Evolutionary conservation across 2,329 filamentous ascomycete species (phyloP).

Genomic region (Xylogone sp.): DNA sequence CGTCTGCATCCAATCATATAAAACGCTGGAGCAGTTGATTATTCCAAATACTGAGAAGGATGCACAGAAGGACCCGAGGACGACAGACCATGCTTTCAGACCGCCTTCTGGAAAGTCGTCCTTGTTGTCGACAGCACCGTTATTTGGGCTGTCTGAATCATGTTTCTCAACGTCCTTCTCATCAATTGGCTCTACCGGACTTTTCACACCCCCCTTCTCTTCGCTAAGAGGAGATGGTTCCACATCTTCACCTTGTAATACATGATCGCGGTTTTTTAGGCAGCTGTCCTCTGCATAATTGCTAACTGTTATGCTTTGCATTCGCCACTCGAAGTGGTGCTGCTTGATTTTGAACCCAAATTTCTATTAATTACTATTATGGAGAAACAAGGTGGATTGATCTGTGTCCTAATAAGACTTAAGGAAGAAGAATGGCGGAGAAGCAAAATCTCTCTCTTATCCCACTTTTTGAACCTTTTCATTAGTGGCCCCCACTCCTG

Average conservation of each 20-base stretch:
- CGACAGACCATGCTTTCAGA: constrained; percentile 59
- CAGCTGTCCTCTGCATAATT: constrained; percentile 37
- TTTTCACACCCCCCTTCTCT: constrained; percentile 13
- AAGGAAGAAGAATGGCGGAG: not conserved
- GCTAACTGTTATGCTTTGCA: constrained; percentile 22
- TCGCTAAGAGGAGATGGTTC: constrained; percentile 7
- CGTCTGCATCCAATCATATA: constrained; percentile 58
- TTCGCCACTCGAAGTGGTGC: constrained; percentile 24
- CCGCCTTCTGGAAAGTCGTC: constrained; percentile 63
- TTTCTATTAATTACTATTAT: not conserved
- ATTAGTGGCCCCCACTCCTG: no score
- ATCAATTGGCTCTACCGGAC: not conserved
- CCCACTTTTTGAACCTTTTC: not conserved
- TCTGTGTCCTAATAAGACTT: not conserved
- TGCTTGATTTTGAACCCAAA: not conserved
- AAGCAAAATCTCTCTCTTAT: not conserved
- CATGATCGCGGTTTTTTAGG: constrained; percentile 36
- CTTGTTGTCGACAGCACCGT: constrained; percentile 14
- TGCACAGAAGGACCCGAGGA: constrained; percentile 61
- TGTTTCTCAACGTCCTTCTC: not conserved
- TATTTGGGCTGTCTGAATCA: not conserved
- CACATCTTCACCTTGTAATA: not conserved
- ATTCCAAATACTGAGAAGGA: constrained; percentile 59
- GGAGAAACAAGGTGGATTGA: not conserved
- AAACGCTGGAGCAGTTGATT: constrained; percentile 59